Evolutionary conservation across 805 yeast genomes (phyloP).

Genomic region (Suhomyces xylopsoci): DNA sequence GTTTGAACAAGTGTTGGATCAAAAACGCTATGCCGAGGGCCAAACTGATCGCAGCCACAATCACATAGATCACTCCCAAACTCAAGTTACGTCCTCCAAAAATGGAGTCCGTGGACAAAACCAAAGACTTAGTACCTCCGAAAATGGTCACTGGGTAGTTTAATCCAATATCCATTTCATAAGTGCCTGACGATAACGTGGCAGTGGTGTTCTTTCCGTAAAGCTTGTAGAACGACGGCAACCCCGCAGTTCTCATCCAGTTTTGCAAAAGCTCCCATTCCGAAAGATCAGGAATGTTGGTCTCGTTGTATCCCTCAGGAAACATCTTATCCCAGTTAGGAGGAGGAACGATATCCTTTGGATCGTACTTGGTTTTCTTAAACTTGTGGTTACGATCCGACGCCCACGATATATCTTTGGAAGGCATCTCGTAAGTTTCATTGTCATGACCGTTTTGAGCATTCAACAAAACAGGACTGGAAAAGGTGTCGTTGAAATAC

Average conservation of each 20-base stretch:
- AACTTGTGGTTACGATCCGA: slow-evolving; percentile 66
- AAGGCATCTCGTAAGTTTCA: slow-evolving; percentile 43
- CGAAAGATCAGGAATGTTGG: slow-evolving; percentile 73
- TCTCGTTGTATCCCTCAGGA: slow-evolving; percentile 87
- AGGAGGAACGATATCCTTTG: slow-evolving; percentile 82
- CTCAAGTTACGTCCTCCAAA: slow-evolving; percentile 87
- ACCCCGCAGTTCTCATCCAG: slow-evolving; percentile 98
- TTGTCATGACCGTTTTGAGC: slow-evolving; percentile 42
- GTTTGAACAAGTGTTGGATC: slow-evolving; percentile 76
- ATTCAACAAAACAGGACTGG: slow-evolving; percentile 47
- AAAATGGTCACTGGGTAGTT: slow-evolving; percentile 79
- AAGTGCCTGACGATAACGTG: slow-evolving; percentile 61
- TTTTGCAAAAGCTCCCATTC: slow-evolving; percentile 84
- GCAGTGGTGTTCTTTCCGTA: slow-evolving; percentile 68
- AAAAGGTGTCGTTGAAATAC: slow-evolving; percentile 81
- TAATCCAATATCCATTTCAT: slow-evolving; percentile 61
- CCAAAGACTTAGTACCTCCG: slow-evolving; percentile 86
- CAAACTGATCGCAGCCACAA: slow-evolving; percentile 76
- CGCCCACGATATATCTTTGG: slow-evolving; percentile 77
- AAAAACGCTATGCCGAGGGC: slow-evolving; percentile 73
- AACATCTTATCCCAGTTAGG: slow-evolving; percentile 79
- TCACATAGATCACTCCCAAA: slow-evolving; percentile 79
- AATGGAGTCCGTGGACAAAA: slow-evolving; percentile 75
- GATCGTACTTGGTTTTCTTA: slow-evolving; percentile 66
- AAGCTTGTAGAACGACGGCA: slow-evolving; percentile 83